Base-by-base conservation (phyloP, 2,329 filamentous ascomycete genomes). In the Cercospora berteroae region DNA sequence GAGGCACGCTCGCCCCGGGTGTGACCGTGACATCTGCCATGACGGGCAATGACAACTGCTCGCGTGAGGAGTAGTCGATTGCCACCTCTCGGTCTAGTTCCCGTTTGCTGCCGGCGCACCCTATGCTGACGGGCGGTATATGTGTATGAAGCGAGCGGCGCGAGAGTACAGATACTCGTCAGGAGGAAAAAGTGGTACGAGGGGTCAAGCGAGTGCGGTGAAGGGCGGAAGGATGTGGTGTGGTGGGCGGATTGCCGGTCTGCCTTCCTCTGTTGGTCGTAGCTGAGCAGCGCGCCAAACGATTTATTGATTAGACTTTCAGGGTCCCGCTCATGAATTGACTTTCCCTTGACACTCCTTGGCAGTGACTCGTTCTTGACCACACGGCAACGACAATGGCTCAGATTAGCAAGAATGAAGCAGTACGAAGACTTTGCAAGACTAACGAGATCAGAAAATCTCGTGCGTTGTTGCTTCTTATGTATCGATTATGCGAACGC, bases 11-110 rank as follows among this genome's bases (percentile, higher is more conserved):
- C 36, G 59, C 50, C 23, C 56, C 57, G 4, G 62, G 59, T 36
- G 36, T 57, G 27, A 57, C 64, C 23, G 48, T 52, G 23, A 60
- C 50, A 13, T 57, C 60, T 18, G 65, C 65, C 65, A 67, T 64
- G 39, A 5, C 56, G 33, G 23, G 55, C 31, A 33, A 31, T 33
- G 48, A 20, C 36, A 55, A 18, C n/a, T 27, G 61, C 27, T 56
- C 50, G 61, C 23, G 50, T 63, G 50, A 25, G 36, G 50, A 13
- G 56, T 18, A 50, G 31, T 42, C 60, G 4, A 60, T 52, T 36
- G 27, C 48, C 60, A 52, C 60, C 13, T 63, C 60, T 55, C 16
- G 39, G 12, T 39, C 27, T 36, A 48, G 23, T 56, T 55, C 60
- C n/a, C 39, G 27, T 56, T 57, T 20, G 36, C 58, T 60, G 58